Conservation (phyloP, 2,329 filamentous ascomycete species). For the Aspergillus sp. region DNA sequence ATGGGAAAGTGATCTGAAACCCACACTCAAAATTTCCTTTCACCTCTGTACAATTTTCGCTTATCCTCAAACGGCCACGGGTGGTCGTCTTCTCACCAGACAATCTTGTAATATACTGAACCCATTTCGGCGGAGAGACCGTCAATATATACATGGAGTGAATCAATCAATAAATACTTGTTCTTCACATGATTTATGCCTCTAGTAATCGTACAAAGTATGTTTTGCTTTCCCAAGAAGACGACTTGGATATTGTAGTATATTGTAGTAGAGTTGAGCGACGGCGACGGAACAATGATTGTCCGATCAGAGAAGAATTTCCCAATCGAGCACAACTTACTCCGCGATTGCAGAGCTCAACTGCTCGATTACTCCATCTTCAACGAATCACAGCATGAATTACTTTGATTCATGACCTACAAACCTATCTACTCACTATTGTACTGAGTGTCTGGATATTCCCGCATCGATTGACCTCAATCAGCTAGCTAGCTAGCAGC, state of each 20-base stretch:
- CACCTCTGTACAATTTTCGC: slow-evolving; percentile 25
- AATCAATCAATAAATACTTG: slow-evolving; percentile 17
- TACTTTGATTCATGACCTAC: neutral
- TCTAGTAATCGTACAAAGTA: neutral
- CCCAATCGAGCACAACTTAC: slow-evolving; percentile 25
- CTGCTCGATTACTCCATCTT: neutral
- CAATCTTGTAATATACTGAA: slow-evolving; percentile 41
- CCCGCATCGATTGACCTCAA: neutral
- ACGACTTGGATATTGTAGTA: neutral
- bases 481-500: slow-evolving; percentile 5
- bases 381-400: slow-evolving; percentile 1
- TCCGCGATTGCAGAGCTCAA: neutral
- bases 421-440: neutral
- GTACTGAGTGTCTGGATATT: neutral
- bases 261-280: neutral
- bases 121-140: slow-evolving; percentile 21
- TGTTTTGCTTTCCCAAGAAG: neutral
- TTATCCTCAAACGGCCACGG: slow-evolving; percentile 28
- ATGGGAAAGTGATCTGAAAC: slow-evolving; percentile 18
- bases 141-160: slow-evolving; percentile 24
- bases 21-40: slow-evolving; percentile 17
- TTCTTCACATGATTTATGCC: slow-evolving; percentile 9
- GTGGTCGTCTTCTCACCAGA: slow-evolving; percentile 29
- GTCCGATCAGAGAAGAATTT: slow-evolving; percentile 37
- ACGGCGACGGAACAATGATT: slow-evolving; percentile 31